Conservation (phyloP, 2,329 filamentous ascomycete genomes). For the Nemania diffusa region DNA sequence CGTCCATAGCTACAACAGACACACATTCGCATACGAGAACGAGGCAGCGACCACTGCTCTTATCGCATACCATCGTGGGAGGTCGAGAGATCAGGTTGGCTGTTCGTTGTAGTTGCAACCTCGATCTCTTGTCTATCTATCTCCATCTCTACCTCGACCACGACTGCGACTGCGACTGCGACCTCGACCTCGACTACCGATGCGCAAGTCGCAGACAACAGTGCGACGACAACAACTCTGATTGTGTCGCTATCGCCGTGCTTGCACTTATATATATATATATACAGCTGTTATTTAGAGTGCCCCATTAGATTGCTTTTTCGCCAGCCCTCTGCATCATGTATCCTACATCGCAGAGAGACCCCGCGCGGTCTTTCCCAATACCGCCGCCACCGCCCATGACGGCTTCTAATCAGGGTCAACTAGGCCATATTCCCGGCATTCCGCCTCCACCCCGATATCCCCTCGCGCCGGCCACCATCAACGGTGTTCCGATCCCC, state of each 20-base stretch:
- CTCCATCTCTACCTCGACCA: background rate
- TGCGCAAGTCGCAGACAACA: slow-evolving; percentile 8
- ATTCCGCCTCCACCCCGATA: slow-evolving; percentile 67
- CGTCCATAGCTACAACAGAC: no score
- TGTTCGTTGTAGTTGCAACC: background rate
- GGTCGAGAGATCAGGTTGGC: background rate
- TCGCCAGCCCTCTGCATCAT: slow-evolving; percentile 53
- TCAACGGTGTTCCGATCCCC: slow-evolving; percentile 58
- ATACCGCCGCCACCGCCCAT: slow-evolving; percentile 68
- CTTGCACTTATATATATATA: background rate
- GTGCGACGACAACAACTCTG: slow-evolving; percentile 12
- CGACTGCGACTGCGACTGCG: no score
- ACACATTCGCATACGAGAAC: background rate
- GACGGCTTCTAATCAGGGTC: slow-evolving; percentile 59
- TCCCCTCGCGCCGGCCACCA: slow-evolving; percentile 55
- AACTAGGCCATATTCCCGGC: slow-evolving; percentile 55
- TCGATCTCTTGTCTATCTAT: background rate
- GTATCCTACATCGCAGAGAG: slow-evolving; percentile 66
- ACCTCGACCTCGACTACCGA: no score
- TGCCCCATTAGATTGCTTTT: background rate
- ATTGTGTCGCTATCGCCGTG: background rate
- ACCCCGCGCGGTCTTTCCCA: slow-evolving; percentile 64
- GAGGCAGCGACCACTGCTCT: background rate
- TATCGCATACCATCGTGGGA: background rate
- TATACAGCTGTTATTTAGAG: background rate